Evolutionary conservation across 139 green algal species (phyloP), one percentile per base, ranked within the genome.

Genomic region (Chlorella sp.): DNA sequence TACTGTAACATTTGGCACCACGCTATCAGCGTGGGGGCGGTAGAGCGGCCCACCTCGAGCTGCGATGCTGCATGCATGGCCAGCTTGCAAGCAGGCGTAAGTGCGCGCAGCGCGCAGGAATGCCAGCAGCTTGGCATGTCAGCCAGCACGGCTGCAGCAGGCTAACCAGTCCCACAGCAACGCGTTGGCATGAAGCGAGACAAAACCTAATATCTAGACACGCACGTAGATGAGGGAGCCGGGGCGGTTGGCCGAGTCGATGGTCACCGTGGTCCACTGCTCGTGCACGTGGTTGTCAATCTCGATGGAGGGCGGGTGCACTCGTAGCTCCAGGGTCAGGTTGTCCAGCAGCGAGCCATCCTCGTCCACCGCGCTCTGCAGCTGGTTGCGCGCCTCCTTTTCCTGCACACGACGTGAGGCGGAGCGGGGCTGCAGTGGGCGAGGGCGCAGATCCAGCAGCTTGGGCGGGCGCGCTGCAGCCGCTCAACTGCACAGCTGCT

Each of bases 231-330:
- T 93, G 0, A 99, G 92, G 36, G 94, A 99, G 51, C 97, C 97
- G 0, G 97, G 95, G n/a, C 96, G 87, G 84, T 99, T 99, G 9
- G 95, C 97, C 26, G 87, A 95, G 89, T 99, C 96, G 14, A 99
- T 91, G 30, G 94, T 98, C 67, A 98, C 93, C 20, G 97, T 76
- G 3, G 96, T 98, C 69, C 87, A 86, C 44, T 91, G 88, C 11
- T 94, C 86, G 73, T 97, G 91, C 0, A 78, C 87, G 9, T 93
- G 88, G 81, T 97, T 97, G 91, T 97, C 93, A 36, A 98, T 91
- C 43, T 92, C 72, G 17, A 98, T 90, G 70, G 95, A 93, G 24
- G 95, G 95, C 1, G 95, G 95, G 73, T 96, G 86, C 19, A 96
- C 89, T 0, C 95, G 84, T n/a, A 98, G 89, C 76, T 95, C 94